These are phyloP conservation scores for Nemania sp. DNA, from an alignment of 2,329 filamentous ascomycete species.

Conservation along the genomic window DNA sequence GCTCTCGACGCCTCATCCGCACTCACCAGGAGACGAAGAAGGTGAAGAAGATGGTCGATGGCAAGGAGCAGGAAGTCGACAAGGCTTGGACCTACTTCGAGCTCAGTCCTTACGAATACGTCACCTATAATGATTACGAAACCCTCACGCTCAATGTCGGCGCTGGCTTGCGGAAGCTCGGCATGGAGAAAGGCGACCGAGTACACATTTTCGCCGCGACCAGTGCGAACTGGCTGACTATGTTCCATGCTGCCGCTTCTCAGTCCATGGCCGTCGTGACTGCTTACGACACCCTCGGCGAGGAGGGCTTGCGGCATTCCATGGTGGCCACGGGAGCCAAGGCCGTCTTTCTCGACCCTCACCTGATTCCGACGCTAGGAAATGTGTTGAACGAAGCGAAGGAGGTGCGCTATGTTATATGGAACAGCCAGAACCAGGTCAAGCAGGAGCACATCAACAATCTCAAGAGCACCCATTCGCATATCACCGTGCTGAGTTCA, in stretches of 20 bases:
- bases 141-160: constrained; percentile 68
- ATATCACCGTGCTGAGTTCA: constrained; percentile 53
- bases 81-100: constrained; percentile 92
- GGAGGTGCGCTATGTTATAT: constrained; percentile 56
- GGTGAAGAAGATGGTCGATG: constrained; percentile 85
- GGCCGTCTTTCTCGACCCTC: constrained; percentile 75
- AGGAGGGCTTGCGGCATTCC: constrained; percentile 72
- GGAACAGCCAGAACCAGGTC: constrained; percentile 57
- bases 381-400: constrained; percentile 57
- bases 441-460: constrained; percentile 55
- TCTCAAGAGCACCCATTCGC: constrained; percentile 52
- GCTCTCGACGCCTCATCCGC: constrained; percentile 72
- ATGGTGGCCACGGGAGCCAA: constrained; percentile 70
- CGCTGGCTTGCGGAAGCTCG: constrained; percentile 71
- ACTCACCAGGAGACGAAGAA: constrained; percentile 84
- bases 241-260: constrained; percentile 60
- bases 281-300: constrained; percentile 75
- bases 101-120: constrained; percentile 76
- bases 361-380: constrained; percentile 62
- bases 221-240: constrained; percentile 56
- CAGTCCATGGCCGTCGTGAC: constrained; percentile 82
- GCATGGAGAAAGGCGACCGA: constrained; percentile 67
- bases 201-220: constrained; percentile 83
- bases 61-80: constrained; percentile 75
- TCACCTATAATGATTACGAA: constrained; percentile 79